These are phyloP conservation scores for Cyclocybe cylindracea DNA, from an alignment of 768 basidiomycete species.

Conservation along the genomic window DNA sequence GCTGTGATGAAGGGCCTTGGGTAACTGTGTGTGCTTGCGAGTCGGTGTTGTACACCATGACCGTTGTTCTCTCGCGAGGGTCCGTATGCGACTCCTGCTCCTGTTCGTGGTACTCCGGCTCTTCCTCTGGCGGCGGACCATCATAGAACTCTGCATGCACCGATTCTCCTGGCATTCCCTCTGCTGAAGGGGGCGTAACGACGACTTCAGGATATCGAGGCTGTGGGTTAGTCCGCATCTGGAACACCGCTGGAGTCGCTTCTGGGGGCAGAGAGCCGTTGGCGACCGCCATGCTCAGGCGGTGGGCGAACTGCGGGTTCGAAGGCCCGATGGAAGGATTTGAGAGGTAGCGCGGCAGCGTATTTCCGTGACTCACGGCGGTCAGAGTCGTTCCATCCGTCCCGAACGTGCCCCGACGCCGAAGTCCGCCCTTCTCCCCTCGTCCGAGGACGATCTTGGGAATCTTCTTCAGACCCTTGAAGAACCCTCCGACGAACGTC, in stretches of 20 bases:
- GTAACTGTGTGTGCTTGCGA: constrained; percentile 14
- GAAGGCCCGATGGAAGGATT: constrained; percentile 40
- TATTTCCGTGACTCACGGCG: constrained; percentile 32
- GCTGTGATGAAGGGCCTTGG: constrained; percentile 2
- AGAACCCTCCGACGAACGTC: constrained; percentile 38
- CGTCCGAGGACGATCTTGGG: constrained; percentile 34
- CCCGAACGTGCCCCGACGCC: constrained; percentile 28
- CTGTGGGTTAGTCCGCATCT: constrained; percentile 14
- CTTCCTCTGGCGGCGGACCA: constrained; percentile 19
- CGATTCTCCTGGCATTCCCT: constrained; percentile 21
- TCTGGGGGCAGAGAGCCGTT: constrained; percentile 27
- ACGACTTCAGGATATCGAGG: constrained; percentile 31
- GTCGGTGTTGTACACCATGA: constrained; percentile 21
- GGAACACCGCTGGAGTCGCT: constrained; percentile 17
- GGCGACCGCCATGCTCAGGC: constrained; percentile 31
- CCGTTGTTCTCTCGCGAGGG: constrained; percentile 9
- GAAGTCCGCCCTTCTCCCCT: constrained; percentile 14
- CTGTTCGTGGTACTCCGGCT: constrained; percentile 8
- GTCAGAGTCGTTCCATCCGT: constrained; percentile 30
- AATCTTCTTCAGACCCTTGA: constrained; percentile 34
- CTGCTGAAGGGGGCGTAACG: constrained; percentile 33
- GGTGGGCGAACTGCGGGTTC: constrained; percentile 32
- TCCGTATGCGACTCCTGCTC: not conserved
- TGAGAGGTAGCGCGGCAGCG: constrained; percentile 36
- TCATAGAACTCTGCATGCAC: constrained; percentile 24